Base-by-base conservation (phyloP, 805 yeast genomes). In the Kodamaea fukazawae region DNA sequence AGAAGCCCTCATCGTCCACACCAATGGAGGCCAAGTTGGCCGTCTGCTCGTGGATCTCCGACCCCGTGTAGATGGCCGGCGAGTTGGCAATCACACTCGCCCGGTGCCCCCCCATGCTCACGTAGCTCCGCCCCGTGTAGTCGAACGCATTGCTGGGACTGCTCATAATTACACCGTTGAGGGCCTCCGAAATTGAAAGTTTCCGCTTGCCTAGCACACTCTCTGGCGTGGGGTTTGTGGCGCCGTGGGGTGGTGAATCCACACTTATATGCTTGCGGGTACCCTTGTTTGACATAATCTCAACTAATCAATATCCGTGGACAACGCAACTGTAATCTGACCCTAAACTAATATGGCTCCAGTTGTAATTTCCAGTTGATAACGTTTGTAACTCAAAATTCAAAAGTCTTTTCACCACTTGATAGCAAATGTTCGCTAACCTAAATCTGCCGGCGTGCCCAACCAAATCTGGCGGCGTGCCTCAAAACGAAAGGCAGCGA, bases 21-120 rank as follows among this genome's bases (percentile, higher is more conserved):
- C 81, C 85, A 23, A 77, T 76, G 33, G 65, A 68, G 4, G 84
- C 84, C 34, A 78, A 62, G 31, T 67, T 73, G 1, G 78, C 81
- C 0, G 83, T 70, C 43, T 77, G 78, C 43, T 75, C 80, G 46
- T 79, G 81, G 32, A 79, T 67, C 11, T 73, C 70, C 17, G 58
- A 54, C 4, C 76, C 74, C 0, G 78, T 63, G 47, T 70, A 72
- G 11, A 76, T 73, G 2, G 69, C 60, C 3, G 81, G 79, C 3
- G 73, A 61, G 27, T 49, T 49, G 37, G 48, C 45, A 15, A 58
- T 48, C 20, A 60, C 45, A 22, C 58, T 50, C 9, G 55, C 50
- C 11, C 67, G 50, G 41, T 58, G 59, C 13, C 53, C 42, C 16
- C 53, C 43, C 54, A 57, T 53, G 27, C 63, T 55, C 7, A 68